Evolutionary conservation across 2,329 filamentous ascomycete genomes (phyloP), one percentile per base, ranked within the genome.

Genomic region (Colletotrichum spaethianum): DNA sequence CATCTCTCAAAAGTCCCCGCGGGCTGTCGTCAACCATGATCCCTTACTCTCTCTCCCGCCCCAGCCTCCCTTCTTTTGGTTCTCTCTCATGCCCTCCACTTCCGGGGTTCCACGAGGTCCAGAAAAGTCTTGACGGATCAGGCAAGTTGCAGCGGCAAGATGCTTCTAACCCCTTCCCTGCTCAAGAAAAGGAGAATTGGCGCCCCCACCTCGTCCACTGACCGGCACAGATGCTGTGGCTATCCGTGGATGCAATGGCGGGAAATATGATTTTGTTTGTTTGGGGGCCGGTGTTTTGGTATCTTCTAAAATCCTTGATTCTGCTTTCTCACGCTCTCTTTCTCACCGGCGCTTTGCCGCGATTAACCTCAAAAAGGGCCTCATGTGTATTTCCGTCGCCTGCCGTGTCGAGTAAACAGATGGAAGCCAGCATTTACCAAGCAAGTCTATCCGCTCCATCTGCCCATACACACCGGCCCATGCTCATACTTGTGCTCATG

Each of bases 81-180:
- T 28, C 57, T 46, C n/a, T 28, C 28, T 62, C 40, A 18, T 26
- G 23, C 18, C 16, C 31, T 38, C n/a, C 18, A 12, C 63, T 28
- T 46, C 20, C 28, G 55, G 31, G 18, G 64, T 72, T 69, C 53
- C 65, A 60, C 59, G 36, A 63, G 55, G 44, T 46, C 38, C 28
- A 55, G n/a, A 20, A 26, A 31, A 4, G 12, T 26, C 26, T 42
- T 33, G 40, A 65, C 69, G 63, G 46, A 72, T 73, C 55, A 46
- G 61, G 68, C 57, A 48, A 23, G 38, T n/a, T 48, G 68, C 68
- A 64, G 59, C 71, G 63, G 72, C 33, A 72, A 63, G 68, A 60
- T 72, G 63, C 68, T 18, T 60, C 36, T 26, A n/a, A 14, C 11
- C 28, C 36, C n/a, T 46, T 40, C 23, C 18, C 23, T 12, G 1